Conservation (phyloP, 768 basidiomycete genomes). For the Dacryopinax spathularia region DNA sequence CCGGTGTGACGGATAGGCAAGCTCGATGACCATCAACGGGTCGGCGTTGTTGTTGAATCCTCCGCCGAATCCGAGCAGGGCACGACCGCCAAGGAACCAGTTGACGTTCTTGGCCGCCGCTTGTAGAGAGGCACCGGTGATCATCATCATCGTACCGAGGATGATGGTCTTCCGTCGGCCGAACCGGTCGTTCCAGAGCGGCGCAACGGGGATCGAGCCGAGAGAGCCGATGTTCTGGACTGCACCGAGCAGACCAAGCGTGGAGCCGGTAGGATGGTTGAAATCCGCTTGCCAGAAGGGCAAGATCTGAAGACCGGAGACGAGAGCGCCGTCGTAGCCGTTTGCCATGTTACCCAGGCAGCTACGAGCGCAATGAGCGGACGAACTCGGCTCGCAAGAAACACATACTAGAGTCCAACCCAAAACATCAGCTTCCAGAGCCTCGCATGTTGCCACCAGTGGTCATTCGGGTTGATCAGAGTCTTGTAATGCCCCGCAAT, state of each 20-base stretch:
- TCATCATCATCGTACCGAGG: slow-evolving; percentile 7
- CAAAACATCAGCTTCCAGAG: background rate
- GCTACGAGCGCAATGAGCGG: background rate
- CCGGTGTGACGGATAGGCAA: slow-evolving; percentile 11
- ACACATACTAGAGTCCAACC: background rate
- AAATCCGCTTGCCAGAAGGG: slow-evolving; percentile 14
- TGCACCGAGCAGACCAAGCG: slow-evolving; percentile 16
- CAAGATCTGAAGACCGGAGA: slow-evolving; percentile 13
- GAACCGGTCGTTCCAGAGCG: background rate
- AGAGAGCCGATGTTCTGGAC: slow-evolving; percentile 5
- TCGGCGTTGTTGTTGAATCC: slow-evolving; percentile 8
- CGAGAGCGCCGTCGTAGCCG: slow-evolving; percentile 11
- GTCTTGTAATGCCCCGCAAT: slow-evolving; percentile 1
- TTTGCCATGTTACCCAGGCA: slow-evolving; percentile 1
- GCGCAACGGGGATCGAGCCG: background rate
- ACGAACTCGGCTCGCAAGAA: background rate
- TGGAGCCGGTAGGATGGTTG: slow-evolving; percentile 13
- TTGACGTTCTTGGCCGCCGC: background rate
- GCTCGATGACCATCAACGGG: slow-evolving; percentile 11
- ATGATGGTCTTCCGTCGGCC: slow-evolving; percentile 7
- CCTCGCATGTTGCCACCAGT: background rate
- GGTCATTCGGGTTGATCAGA: background rate
- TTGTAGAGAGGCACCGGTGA: slow-evolving; percentile 1
- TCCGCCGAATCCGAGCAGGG: slow-evolving; percentile 10
- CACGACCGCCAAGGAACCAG: slow-evolving; percentile 10